phyloP scores from a whole-genome alignment of 2,329 filamentous ascomycete species.

The Pseudogymnoascus sp. region DNA sequence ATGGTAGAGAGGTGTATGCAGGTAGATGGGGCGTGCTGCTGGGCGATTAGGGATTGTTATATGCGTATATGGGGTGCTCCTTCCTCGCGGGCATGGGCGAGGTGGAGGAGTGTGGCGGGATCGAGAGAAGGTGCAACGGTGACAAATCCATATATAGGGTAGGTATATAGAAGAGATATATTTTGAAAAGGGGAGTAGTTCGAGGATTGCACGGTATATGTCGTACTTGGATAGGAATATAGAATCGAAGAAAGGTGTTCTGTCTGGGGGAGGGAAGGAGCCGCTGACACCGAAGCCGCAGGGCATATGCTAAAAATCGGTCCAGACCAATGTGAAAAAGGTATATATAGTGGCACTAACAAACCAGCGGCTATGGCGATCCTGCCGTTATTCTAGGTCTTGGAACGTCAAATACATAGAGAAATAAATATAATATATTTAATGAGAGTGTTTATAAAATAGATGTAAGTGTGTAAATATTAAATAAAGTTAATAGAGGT shows the following conservation, averaged over 20 bases:
- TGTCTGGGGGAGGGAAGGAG: neutral
- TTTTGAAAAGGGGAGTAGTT: neutral
- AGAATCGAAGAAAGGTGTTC: neutral
- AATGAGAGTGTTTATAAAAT: neutral
- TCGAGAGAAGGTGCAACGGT: neutral
- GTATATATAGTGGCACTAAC: neutral
- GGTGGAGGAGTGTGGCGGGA: neutral
- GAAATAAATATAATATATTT: neutral
- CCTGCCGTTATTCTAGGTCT: neutral
- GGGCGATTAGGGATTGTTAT: neutral
- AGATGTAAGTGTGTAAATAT: neutral
- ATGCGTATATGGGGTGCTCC: neutral
- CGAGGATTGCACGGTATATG: neutral
- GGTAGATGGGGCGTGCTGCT: neutral
- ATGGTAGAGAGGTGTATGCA: neutral
- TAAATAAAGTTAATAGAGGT: neutral
- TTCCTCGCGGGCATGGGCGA: neutral
- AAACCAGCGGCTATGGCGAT: neutral
- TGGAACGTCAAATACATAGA: neutral
- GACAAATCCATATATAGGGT: neutral
- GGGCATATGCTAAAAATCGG: neutral
- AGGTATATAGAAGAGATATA: neutral
- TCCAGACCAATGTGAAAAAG: neutral
- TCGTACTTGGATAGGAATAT: neutral
- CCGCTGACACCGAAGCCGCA: neutral